Percentiles rank a stretch among this genome's conserved stretches.
Evolutionary conservation across 2,329 filamentous ascomycete species (phyloP).

Genomic region (Domatiomyces globalis): DNA sequence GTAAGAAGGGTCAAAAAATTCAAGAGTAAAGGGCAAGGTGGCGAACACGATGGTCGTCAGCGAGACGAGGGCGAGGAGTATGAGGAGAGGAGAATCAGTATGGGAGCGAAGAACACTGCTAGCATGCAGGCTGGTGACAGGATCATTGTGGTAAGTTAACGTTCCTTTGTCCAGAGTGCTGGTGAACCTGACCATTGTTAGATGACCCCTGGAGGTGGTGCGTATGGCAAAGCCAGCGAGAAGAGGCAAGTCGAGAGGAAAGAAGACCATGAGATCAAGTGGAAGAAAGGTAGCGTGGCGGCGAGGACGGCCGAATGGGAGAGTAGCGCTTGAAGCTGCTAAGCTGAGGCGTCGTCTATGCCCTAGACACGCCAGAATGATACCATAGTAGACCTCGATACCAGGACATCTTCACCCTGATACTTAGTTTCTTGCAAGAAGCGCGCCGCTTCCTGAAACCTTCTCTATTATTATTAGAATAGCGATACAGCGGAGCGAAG

Average conservation of each 20-base stretch:
- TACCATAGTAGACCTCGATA: neutral
- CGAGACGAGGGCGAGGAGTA: slow-evolving; percentile 28
- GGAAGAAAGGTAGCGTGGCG: slow-evolving; percentile 47
- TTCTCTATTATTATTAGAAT: neutral
- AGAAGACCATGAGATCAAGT: slow-evolving; percentile 45
- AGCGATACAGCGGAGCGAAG: neutral
- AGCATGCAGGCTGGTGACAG: slow-evolving; percentile 45
- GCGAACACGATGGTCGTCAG: slow-evolving; percentile 36
- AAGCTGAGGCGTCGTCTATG: neutral
- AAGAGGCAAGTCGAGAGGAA: slow-evolving; percentile 37
- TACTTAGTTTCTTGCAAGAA: neutral
- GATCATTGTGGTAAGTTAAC: slow-evolving; percentile 47
- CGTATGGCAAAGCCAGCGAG: slow-evolving; percentile 36
- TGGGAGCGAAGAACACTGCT: slow-evolving; percentile 51
- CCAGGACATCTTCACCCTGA: neutral
- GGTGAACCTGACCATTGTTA: slow-evolving; percentile 2
- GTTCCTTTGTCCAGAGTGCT: slow-evolving; percentile 13
- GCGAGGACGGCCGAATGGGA: slow-evolving; percentile 35
- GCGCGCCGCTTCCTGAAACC: neutral
- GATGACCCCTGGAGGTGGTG: slow-evolving; percentile 32
- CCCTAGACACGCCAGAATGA: too few relatives aligned
- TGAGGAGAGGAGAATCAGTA: slow-evolving; percentile 40
- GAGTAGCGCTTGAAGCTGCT: slow-evolving; percentile 28
- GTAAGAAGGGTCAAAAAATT: slow-evolving; percentile 53
- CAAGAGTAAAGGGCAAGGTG: slow-evolving; percentile 19